phyloP scores from a whole-genome alignment of 78 protist species.

The Dictyostelium discoideum region DNA sequence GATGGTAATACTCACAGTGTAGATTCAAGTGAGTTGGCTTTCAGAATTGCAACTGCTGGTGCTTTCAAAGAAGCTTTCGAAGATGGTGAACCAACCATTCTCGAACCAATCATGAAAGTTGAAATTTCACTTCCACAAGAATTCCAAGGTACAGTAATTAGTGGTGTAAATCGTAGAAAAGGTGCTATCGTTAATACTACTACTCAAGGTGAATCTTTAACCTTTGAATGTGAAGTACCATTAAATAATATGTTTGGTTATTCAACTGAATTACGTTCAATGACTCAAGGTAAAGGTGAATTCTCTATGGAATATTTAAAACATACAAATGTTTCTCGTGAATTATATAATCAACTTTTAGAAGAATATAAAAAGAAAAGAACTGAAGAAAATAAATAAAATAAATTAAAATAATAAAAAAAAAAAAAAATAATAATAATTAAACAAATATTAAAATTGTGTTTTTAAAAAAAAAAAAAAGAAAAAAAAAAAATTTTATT shows the following conservation, averaged over 20 bases:
- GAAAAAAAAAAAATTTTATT: no score
- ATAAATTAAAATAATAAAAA: neutral
- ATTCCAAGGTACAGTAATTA: conserved; percentile 90
- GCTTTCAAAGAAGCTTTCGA: conserved; percentile 83
- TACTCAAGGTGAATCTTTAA: conserved; percentile 43
- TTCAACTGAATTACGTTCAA: conserved; percentile 93
- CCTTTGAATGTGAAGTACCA: conserved; percentile 91
- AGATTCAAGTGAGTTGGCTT: conserved; percentile 97
- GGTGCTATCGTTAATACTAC: conserved; percentile 82
- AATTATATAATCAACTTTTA: conserved; percentile 13
- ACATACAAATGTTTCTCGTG: conserved; percentile 61
- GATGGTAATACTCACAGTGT: conserved; percentile 93
- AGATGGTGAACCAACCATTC: conserved; percentile 81
- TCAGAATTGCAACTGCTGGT: conserved; percentile 88
- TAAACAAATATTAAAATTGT: no score
- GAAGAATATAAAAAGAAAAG: conserved; percentile 72
- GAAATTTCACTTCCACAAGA: conserved; percentile 92
- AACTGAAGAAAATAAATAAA: conserved; percentile 56
- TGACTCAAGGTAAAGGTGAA: conserved; percentile 92
- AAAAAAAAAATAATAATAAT: no score
- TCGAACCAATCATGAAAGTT: conserved; percentile 96
- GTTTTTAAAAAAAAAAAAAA: neutral
- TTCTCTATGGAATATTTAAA: conserved; percentile 80
- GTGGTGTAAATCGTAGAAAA: conserved; percentile 82
- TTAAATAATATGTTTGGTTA: conserved; percentile 96